phyloP scores from a whole-genome alignment of 2,329 filamentous ascomycete genomes.

The Zymoseptoria pseudotritici region DNA sequence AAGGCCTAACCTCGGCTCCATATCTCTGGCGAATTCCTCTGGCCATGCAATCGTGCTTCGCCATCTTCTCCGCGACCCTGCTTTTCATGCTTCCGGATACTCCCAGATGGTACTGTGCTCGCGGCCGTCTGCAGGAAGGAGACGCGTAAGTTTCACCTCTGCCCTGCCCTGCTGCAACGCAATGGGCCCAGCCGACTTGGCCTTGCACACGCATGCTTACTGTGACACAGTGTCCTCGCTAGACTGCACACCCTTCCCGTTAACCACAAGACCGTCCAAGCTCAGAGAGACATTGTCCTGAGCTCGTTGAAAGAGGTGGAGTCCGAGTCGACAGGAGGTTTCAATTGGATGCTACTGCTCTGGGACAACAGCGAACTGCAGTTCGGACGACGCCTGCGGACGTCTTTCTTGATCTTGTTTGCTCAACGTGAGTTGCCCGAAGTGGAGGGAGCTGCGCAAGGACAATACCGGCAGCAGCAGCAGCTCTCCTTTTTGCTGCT shows the following conservation, averaged over 20 bases:
- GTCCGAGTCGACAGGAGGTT: not conserved
- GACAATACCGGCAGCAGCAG: no score
- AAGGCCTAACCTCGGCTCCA: no score
- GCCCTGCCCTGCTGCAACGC: not conserved
- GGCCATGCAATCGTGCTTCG: no score
- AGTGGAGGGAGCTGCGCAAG: not conserved
- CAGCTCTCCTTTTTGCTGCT: no score
- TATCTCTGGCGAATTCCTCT: no score
- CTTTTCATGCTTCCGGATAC: no score
- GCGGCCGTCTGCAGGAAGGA: no score
- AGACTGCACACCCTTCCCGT: not conserved
- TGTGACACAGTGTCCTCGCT: conserved; percentile 18
- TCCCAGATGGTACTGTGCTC: no score
- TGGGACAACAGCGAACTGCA: conserved; percentile 1
- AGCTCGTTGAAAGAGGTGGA: not conserved
- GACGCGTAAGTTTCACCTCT: no score
- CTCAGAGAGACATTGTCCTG: not conserved
- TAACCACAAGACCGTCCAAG: not conserved
- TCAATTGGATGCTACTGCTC: not conserved
- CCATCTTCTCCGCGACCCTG: no score
- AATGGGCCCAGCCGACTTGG: conserved; percentile 7
- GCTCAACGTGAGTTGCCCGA: not conserved
- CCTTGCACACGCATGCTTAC: conserved; percentile 2
- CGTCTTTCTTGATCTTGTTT: conserved; percentile 1
- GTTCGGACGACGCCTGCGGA: not conserved